Evolutionary conservation across 2,329 filamentous ascomycete genomes (phyloP).

Genomic region (Thelonectria blattea): DNA sequence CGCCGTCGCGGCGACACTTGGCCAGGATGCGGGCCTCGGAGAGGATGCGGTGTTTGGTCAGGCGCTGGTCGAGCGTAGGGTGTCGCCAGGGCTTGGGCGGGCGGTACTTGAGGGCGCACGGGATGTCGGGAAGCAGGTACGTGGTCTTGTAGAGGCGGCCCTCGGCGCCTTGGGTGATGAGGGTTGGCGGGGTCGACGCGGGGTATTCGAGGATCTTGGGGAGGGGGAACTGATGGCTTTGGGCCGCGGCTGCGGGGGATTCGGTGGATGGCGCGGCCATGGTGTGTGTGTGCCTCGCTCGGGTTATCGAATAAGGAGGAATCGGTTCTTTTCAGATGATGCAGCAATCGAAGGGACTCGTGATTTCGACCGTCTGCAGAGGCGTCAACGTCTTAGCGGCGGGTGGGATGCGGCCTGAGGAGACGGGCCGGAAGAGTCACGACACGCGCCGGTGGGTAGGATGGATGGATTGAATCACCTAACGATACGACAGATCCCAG

Average conservation of each 20-base stretch:
- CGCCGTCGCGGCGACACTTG: slow-evolving; percentile 78
- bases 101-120: slow-evolving; percentile 88
- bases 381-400: no score
- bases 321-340: not conserved
- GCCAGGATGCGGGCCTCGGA: slow-evolving; percentile 87
- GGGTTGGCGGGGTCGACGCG: slow-evolving; percentile 63
- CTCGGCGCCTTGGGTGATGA: slow-evolving; percentile 94
- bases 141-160: slow-evolving; percentile 89
- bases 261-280: slow-evolving; percentile 26
- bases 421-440: not conserved
- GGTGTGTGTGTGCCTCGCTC: no score
- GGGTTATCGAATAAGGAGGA: not conserved
- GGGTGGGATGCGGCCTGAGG: slow-evolving; percentile 25
- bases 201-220: slow-evolving; percentile 70
- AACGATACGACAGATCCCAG: no score
- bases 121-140: slow-evolving; percentile 71
- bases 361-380: not conserved
- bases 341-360: not conserved
- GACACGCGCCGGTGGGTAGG: not conserved
- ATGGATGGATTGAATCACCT: not conserved
- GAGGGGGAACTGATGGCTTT: slow-evolving; percentile 54
- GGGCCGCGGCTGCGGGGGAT: slow-evolving; percentile 24
- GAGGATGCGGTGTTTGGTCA: slow-evolving; percentile 86
- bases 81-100: slow-evolving; percentile 92
- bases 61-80: slow-evolving; percentile 82